Evolutionary conservation across 2,329 filamentous ascomycete genomes (phyloP), one percentile per base, ranked within the genome.

Genomic region (Leptodontidium sp.): DNA sequence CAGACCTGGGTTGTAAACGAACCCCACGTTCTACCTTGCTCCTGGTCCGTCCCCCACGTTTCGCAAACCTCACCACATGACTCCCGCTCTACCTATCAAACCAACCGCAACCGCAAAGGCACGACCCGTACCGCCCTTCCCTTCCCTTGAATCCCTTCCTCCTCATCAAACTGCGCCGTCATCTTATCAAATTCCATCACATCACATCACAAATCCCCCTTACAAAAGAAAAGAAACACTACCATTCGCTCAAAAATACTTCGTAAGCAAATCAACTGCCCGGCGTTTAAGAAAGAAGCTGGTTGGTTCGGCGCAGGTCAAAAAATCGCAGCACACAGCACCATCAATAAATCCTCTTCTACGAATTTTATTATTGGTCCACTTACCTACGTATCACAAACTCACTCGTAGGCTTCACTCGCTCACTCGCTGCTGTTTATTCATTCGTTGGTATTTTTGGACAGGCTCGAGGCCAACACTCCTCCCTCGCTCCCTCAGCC

Each of bases 341-440:
- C 47, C 32, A 24, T 50, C 15, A 3, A 26, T 32, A 43, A 69
- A 59, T 58, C n/a, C 29, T n/a, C 7, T 14, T 12, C 24, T 52
- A 14, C 15, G 59, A 65, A 66, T 66, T 69, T 69, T 64, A 32
- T 64, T 24, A 69, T 69, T 69, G 67, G 67, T 40, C 8, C 38
- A 32, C 29, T 3, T 32, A 32, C 6, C 29, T 32, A 40, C 38
- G 4, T 40, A 12, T 40, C 38, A 40, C 38, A 12, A 8, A 40
- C 8, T 11, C 38, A 40, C 8, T 8, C 38, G 5, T 8, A 40
- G 8, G 8, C 38, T 40, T 40, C 38, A 40, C 38, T 40, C 38
- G 26, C 63, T 35, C 26, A 17, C 50, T 50, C 8, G n/a, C 15
- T 32, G 17, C 3, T 55, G 29, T 55, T 55, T 55, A 21, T 66